Base-by-base conservation (phyloP, 768 basidiomycete genomes). In the Kondoa subrosea region DNA sequence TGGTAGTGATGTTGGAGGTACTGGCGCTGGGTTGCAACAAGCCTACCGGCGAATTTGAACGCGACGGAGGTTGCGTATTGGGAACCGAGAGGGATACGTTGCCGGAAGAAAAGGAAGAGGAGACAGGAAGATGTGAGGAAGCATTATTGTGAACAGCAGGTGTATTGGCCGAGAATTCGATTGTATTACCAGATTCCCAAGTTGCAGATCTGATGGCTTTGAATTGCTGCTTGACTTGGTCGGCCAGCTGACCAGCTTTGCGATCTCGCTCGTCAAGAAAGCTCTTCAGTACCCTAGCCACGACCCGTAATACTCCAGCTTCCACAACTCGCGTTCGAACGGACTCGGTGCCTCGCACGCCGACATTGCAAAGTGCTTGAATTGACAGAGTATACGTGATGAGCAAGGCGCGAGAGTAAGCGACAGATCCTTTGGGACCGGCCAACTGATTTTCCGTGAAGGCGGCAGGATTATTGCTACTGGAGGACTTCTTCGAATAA, bases 361-460 rank as follows among this genome's bases (percentile, higher is more conserved):
- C 93, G 73, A 96, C 90, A 77, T 99, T 97, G 70, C 92, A 91
- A 58, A 97, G 85, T 74, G 90, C 95, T 75, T 96, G 91, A 75
- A 99, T 92, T 1, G 93, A 93, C 68, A 96, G 83, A 0, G 87
- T 86, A 75, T 95, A 93, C 8, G 89, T 84, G 74, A 88, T 88
- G 0, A 89, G 67, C 66, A 68, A 3, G 64, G 64, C 25, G 57
- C 21, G 64, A 67, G 26, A 69, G 69, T 65, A 33, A 65, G 21
- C 57, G 64, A 12, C 65, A 66, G 12, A 29, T 58, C 31, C 25
- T 15, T 50, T 58, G 30, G 26, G n/a, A 40, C 33, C n/a, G 26
- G 34, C 33, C 3, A 32, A 12, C 8, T 17, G 15, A 16, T 27
- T 32, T 14, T 27, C 16, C 15, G 64, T 3, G n/a, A 27, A 17